Evolutionary conservation across 768 basidiomycete species (phyloP), one percentile per base, ranked within the genome.

Genomic region (Candolleomyces efflorescens): DNA sequence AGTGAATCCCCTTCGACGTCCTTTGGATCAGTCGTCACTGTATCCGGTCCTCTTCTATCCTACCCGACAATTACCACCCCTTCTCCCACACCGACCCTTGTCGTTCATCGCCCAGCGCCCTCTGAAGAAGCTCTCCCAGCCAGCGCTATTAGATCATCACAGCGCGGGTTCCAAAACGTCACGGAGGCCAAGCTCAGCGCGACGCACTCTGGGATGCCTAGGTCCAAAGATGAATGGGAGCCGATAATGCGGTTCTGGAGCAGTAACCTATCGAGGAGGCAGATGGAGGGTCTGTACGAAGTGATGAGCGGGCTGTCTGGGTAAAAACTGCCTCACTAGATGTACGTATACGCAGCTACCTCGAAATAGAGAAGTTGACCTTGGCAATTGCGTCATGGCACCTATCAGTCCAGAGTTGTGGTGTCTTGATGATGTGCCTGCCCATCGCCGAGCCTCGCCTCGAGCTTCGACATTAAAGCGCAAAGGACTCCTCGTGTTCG

Each of bases 191-290:
- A 75, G 56, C 74, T 81, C 55, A 65, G 57, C 3, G 75, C 73
- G 0, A 73, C 75, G 63, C 66, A 68, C 1, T 70, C 63, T 17
- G 89, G 85, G 15, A 96, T 96, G 92, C 91, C 89, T 9, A 72
- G 79, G 3, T 86, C 85, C 26, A 81, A 74, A 63, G 82, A 84
- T 11, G 91, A 94, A 64, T 94, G 91, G 92, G 81, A 84, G 64
- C 84, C 85, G 0, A 80, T 94, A 47, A 94, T 96, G 90, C 74
- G 78, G 58, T 93, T 94, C 70, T 95, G 92, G 92, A 89, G 91
- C 63, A 82, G 85, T 65, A 70, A 71, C 41, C 72, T 94, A 17
- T 75, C 72, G 1, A 78, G 75, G 60, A 80, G 87, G 64, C 78
- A 79, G 61, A 76, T 73, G 10, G 80, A 84, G 4, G 88, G 84